Percentiles rank a stretch among this genome's conserved stretches.
Evolutionary conservation across 2,329 filamentous ascomycete genomes (phyloP).

Genomic region (Tricladium varicosporioides): DNA sequence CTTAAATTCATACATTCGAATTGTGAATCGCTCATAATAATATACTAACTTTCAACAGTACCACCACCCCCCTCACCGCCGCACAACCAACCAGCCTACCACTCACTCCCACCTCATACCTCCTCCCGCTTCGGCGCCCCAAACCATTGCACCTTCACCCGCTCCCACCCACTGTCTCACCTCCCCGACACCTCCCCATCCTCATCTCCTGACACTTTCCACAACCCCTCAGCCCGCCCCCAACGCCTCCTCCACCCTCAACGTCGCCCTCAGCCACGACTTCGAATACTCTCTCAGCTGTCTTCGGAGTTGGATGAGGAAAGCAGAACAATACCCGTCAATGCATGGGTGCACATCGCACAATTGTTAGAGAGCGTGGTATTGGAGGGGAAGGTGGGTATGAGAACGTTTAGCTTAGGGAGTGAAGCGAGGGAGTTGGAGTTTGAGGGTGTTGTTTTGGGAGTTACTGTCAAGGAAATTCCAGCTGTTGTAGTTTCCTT

Average conservation of each 20-base stretch:
- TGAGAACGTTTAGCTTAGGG: background rate
- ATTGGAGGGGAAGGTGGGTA: no score
- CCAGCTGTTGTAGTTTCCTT: no score
- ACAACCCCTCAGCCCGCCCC: background rate
- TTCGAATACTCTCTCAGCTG: background rate
- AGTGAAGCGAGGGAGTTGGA: background rate
- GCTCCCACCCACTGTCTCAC: constrained; percentile 1
- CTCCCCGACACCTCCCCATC: background rate
- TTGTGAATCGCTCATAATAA: background rate
- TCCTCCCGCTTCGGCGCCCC: background rate
- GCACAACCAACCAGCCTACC: background rate
- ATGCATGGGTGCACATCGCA: constrained; percentile 14
- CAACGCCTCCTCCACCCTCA: background rate
- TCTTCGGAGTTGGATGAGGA: background rate
- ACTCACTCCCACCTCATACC: constrained; percentile 4
- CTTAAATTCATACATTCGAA: no score
- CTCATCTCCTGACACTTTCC: background rate
- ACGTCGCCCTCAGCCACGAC: background rate
- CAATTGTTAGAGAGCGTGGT: constrained; percentile 3
- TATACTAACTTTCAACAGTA: background rate
- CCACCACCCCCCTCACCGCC: background rate
- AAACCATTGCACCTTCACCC: constrained; percentile 5
- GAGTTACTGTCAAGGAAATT: background rate
- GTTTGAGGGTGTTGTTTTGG: background rate
- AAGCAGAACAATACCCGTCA: constrained; percentile 1